Evolutionary conservation across 1,284 basidiomycete species (phyloP).

Genomic region (Vanrija sp.): DNA sequence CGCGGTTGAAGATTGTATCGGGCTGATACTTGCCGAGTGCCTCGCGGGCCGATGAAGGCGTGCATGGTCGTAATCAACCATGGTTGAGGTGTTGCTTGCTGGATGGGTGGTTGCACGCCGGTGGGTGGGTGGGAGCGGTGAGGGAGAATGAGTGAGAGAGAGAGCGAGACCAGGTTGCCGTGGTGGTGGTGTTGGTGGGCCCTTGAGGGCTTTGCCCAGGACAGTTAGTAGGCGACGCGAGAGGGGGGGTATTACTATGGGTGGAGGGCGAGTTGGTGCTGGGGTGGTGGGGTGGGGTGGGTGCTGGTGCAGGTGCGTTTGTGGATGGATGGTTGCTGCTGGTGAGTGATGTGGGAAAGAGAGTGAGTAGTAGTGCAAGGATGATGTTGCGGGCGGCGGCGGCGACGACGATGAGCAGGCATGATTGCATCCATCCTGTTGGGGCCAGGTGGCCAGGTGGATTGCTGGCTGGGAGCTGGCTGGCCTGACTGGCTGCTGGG

Average conservation of each 20-base stretch:
- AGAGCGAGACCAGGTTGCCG: background rate
- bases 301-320: background rate
- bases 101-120: background rate
- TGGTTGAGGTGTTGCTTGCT: background rate
- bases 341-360: background rate
- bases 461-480: too few species aligned
- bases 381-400: too few species aligned
- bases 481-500: too few species aligned
- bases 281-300: too few species aligned
- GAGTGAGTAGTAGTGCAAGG: too few species aligned
- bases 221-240: too few species aligned
- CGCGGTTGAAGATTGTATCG: constrained; percentile 4
- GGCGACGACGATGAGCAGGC: too few species aligned
- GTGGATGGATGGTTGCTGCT: background rate
- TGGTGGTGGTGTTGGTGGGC: background rate
- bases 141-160: background rate
- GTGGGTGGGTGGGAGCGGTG: background rate
- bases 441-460: too few species aligned
- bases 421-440: too few species aligned
- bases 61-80: constrained; percentile 16
- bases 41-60: background rate
- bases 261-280: too few species aligned
- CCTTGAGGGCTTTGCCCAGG: too few species aligned
- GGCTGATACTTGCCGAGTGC: constrained; percentile 14
- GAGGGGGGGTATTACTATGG: too few species aligned